Conservation (phyloP, 2,329 filamentous ascomycete species). For the Penicillium sp. region DNA sequence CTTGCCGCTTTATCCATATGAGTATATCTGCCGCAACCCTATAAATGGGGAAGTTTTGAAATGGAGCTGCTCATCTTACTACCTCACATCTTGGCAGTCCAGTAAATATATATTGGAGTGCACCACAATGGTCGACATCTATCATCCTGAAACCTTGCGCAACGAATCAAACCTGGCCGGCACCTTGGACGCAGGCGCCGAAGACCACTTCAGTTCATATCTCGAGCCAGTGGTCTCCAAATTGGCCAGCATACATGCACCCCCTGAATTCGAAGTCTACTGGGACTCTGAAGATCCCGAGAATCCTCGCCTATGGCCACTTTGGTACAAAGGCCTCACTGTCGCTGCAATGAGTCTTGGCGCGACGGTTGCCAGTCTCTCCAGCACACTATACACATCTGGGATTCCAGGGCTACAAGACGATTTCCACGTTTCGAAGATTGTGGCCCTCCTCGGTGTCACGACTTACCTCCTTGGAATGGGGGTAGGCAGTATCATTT, state of each 20-base stretch:
- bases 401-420: constrained; percentile 13
- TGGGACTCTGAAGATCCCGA: constrained; percentile 10
- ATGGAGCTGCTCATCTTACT: no score
- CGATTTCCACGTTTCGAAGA: constrained; percentile 11
- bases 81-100: no score
- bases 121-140: no score
- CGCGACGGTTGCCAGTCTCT: constrained; percentile 13
- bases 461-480: constrained; percentile 68
- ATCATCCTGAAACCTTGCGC: neutral
- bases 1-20: no score
- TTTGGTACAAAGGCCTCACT: constrained; percentile 12
- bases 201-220: neutral
- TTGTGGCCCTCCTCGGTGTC: constrained; percentile 48
- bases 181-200: neutral
- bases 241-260: constrained; percentile 1
- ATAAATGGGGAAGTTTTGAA: no score
- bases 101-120: no score
- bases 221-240: constrained; percentile 2
- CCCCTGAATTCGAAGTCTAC: constrained; percentile 12
- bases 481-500: constrained; percentile 57
- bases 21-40: no score
- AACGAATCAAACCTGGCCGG: neutral
- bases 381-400: constrained; percentile 16
- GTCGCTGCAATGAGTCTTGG: constrained; percentile 13
- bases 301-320: constrained; percentile 14